phyloP scores from a whole-genome alignment of 306 rosid genomes.

The Sicyos edulis region DNA sequence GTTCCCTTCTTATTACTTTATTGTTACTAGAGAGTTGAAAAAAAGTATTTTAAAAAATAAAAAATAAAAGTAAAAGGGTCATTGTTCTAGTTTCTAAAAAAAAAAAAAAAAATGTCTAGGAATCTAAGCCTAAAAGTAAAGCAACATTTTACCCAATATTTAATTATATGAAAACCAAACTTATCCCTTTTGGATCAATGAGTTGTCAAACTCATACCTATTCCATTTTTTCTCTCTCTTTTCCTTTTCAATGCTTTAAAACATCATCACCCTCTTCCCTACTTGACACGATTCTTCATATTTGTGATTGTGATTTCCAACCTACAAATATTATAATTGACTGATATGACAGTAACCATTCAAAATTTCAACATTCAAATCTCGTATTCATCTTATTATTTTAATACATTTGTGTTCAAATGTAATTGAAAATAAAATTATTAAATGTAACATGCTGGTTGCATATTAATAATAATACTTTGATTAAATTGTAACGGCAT shows the following conservation, averaged over 20 bases:
- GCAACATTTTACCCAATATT: neutral
- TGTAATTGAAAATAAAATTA: too few relatives aligned
- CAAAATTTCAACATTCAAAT: too few relatives aligned
- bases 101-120: neutral
- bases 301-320: neutral
- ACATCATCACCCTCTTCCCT: neutral
- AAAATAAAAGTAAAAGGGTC: neutral
- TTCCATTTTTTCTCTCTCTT: neutral
- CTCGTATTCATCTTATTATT: too few relatives aligned
- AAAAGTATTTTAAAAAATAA: neutral
- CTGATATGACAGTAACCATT: neutral
- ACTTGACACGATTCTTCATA: neutral
- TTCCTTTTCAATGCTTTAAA: neutral
- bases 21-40: neutral
- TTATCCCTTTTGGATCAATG: constrained; percentile 10
- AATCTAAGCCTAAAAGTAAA: constrained; percentile 14
- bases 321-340: neutral
- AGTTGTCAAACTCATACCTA: neutral
- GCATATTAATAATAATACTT: too few relatives aligned
- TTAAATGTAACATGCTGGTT: too few relatives aligned
- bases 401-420: too few relatives aligned
- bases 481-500: too few relatives aligned
- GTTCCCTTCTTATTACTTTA: neutral
- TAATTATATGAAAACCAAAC: neutral
- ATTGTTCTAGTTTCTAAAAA: too few relatives aligned